A percentile compares a stretch with the other conserved stretches of the same genome.
Evolutionary conservation across 2,329 filamentous ascomycete species (phyloP).

Genomic region (Sporothrix brasiliensis): DNA sequence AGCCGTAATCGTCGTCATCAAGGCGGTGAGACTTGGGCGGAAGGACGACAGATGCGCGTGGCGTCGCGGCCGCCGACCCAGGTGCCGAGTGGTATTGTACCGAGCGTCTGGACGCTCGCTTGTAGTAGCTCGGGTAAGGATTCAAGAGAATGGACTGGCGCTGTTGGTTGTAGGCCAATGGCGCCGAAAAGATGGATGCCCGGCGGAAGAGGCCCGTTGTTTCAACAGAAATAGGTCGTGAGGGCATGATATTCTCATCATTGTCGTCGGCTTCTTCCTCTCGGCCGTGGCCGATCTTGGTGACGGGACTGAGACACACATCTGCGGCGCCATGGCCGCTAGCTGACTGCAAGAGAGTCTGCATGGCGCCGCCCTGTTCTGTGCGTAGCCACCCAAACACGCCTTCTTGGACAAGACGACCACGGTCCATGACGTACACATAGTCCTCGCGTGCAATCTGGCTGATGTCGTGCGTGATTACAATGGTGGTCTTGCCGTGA

Average conservation of each 20-base stretch:
- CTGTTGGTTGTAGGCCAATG: slow-evolving; percentile 21
- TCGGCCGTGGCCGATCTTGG: not conserved
- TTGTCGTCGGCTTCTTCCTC: not conserved
- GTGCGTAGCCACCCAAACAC: slow-evolving; percentile 46
- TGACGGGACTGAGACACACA: slow-evolving; percentile 16
- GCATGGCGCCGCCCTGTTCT: slow-evolving; percentile 23
- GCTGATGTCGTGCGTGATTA: slow-evolving; percentile 87
- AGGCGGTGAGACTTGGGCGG: not conserved
- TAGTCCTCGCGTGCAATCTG: slow-evolving; percentile 75
- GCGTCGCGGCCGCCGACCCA: not conserved
- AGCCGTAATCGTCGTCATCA: not conserved
- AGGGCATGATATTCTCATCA: not conserved
- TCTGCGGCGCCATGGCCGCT: not conserved
- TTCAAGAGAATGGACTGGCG: slow-evolving; percentile 16
- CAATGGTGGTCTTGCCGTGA: slow-evolving; percentile 78
- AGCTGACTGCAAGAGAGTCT: slow-evolving; percentile 24
- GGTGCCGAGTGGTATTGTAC: not conserved
- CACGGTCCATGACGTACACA: slow-evolving; percentile 76
- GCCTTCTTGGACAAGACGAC: slow-evolving; percentile 69
- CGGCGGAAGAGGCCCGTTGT: slow-evolving; percentile 11
- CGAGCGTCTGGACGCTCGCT: not conserved
- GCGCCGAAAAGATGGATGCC: slow-evolving; percentile 22
- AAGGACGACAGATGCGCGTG: not conserved
- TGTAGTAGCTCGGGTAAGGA: slow-evolving; percentile 15
- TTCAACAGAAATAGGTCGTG: not conserved